phyloP scores from a whole-genome alignment of 2,329 filamentous ascomycete genomes.

The Nemania diffusa region DNA sequence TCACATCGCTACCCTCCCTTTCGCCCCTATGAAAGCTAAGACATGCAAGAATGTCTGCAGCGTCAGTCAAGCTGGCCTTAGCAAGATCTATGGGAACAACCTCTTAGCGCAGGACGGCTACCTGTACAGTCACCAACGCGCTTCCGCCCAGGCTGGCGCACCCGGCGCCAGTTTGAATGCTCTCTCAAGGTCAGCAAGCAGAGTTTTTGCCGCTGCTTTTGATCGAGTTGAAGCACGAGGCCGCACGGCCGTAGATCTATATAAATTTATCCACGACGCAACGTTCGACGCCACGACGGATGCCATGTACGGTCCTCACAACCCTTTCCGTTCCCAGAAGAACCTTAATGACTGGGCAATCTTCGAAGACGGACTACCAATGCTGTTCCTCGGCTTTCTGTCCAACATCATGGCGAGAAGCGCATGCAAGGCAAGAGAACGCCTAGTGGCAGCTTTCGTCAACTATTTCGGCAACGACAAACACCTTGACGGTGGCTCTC shows the following conservation, averaged over 20 bases:
- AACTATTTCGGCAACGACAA: constrained; percentile 31
- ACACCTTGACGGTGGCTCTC: constrained; percentile 16
- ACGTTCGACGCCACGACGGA: constrained; percentile 21
- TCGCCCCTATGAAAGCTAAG: constrained; percentile 24
- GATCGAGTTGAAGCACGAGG: constrained; percentile 30
- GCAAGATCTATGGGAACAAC: constrained; percentile 29
- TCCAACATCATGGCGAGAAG: constrained; percentile 19
- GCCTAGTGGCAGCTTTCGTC: constrained; percentile 29
- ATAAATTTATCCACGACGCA: constrained; percentile 7
- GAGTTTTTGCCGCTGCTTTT: constrained; percentile 29
- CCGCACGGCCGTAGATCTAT: constrained; percentile 29
- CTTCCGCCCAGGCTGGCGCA: constrained; percentile 28
- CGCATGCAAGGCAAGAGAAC: constrained; percentile 16
- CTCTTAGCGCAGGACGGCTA: constrained; percentile 32
- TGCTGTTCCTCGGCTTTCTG: constrained; percentile 18
- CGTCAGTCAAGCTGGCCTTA: constrained; percentile 30
- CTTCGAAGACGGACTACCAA: constrained; percentile 8
- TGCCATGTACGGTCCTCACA: constrained; percentile 22
- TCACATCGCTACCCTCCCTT: constrained; percentile 31
- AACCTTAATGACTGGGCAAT: constrained; percentile 16
- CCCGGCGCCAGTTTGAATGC: constrained; percentile 28
- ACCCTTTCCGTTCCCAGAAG: constrained; percentile 19
- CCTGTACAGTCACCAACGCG: constrained; percentile 25
- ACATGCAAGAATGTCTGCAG: constrained; percentile 28
- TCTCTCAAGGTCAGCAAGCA: constrained; percentile 26